A percentile compares a stretch with the other conserved stretches of the same genome.
These are phyloP conservation scores for Suillus clintonianus DNA, from an alignment of 768 basidiomycete species.

Conservation along the genomic window DNA sequence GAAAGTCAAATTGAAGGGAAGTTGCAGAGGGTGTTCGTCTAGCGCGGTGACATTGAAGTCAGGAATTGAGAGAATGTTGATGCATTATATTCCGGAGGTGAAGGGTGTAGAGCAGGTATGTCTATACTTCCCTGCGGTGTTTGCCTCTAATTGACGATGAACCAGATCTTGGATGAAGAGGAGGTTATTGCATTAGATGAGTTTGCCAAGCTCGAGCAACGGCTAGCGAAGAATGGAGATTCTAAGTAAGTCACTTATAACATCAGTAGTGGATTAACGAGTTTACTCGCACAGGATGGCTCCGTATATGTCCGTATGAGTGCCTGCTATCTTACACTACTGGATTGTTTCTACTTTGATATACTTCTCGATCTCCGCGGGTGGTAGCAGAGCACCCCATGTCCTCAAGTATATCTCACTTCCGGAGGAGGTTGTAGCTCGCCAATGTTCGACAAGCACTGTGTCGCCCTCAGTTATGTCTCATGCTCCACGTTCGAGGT, in stretches of 20 bases:
- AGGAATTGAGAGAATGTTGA: constrained; percentile 97
- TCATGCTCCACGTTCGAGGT: too few species aligned
- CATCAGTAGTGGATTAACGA: constrained; percentile 10
- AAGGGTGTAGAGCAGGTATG: constrained; percentile 86
- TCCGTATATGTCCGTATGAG: constrained; percentile 76
- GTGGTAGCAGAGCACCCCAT: too few species aligned
- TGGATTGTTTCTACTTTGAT: too few species aligned
- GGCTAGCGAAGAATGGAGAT: constrained; percentile 50
- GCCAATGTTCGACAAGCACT: too few species aligned
- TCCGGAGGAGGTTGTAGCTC: too few species aligned
- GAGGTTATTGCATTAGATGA: constrained; percentile 85
- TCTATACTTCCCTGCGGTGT: constrained; percentile 8
- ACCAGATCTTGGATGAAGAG: constrained; percentile 85
- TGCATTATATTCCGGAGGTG: constrained; percentile 98
- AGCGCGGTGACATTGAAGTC: constrained; percentile 94
- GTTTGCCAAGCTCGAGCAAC: constrained; percentile 84
- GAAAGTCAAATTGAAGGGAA: constrained; percentile 90
- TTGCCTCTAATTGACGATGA: constrained; percentile 9
- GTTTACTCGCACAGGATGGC: constrained; percentile 56
- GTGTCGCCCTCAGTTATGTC: too few species aligned
- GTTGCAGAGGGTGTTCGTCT: constrained; percentile 92
- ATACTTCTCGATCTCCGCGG: too few species aligned
- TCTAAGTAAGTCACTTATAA: constrained; percentile 44
- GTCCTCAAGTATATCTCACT: too few species aligned
- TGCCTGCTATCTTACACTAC: too few species aligned